Conservation (phyloP, 129 eudicot genomes). For the Flaveria brownii region DNA sequence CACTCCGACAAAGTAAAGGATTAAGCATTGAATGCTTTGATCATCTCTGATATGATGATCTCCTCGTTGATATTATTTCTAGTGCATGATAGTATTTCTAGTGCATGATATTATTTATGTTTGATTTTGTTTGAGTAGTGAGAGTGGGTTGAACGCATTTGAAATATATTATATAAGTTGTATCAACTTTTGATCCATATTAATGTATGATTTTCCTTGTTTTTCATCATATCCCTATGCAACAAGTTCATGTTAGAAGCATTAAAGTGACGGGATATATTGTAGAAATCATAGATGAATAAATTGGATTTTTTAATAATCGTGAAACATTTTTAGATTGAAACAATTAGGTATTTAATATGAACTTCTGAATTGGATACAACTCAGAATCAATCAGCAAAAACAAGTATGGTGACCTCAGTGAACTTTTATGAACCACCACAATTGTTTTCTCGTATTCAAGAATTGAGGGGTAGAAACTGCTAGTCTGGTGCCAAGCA, state of each 20-base stretch:
- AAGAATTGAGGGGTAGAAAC: no score
- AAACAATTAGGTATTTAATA: no score
- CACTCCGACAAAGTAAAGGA: conserved; percentile 53
- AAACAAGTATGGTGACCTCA: no score
- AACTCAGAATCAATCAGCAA: no score
- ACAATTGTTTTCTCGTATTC: no score
- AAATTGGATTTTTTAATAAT: no score
- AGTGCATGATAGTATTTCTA: neutral
- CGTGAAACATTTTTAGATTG: no score
- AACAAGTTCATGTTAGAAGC: neutral
- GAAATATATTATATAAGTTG: neutral
- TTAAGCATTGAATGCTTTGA: neutral
- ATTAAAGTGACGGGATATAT: neutral
- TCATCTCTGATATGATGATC: conserved; percentile 12
- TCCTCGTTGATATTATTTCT: neutral
- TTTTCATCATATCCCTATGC: neutral
- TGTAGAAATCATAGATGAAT: no score
- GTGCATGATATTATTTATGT: neutral
- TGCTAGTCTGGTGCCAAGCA: no score
- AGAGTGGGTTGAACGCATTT: neutral
- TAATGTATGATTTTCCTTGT: neutral
- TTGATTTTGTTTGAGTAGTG: neutral
- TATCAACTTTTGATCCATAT: neutral
- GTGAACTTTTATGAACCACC: no score
- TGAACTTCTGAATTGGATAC: no score